These are phyloP conservation scores for Rhizophagus prolifer DNA, from an alignment of 192 early-diverging fungal species.

Conservation along the genomic window DNA sequence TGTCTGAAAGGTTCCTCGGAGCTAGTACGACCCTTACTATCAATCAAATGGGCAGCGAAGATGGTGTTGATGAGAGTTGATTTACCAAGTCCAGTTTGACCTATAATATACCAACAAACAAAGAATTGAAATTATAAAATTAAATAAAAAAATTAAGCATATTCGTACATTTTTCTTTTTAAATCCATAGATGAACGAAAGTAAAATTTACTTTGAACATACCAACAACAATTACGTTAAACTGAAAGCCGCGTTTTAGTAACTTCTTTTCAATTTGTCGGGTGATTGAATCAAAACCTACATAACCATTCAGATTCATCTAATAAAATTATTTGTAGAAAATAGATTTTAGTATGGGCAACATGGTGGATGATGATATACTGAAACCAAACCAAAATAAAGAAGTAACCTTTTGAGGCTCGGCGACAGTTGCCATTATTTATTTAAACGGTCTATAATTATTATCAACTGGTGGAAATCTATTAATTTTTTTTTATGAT, in stretches of 20 bases:
- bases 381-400: not conserved
- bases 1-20: slow-evolving; percentile 81
- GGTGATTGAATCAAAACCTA: slow-evolving; percentile 97
- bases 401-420: slow-evolving; percentile 26
- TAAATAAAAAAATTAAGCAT: slow-evolving; percentile 3
- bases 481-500: not conserved
- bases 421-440: slow-evolving; percentile 20
- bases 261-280: slow-evolving; percentile 98
- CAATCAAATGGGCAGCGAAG: slow-evolving; percentile 93
- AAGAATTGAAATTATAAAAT: slow-evolving; percentile 1
- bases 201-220: slow-evolving; percentile 33
- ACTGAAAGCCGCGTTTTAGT: slow-evolving; percentile 94
- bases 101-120: slow-evolving; percentile 42
- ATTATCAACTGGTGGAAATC: not conserved
- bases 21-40: slow-evolving; percentile 83
- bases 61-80: slow-evolving; percentile 98
- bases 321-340: slow-evolving; percentile 31
- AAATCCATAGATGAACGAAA: too few relatives aligned
- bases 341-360: too few relatives aligned
- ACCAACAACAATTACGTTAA: slow-evolving; percentile 98
- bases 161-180: not conserved
- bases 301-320: slow-evolving; percentile 82
- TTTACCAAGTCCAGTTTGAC: slow-evolving; percentile 96
- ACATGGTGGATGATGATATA: not conserved
- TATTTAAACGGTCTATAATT: not conserved